These are phyloP conservation scores for Wickerhamomyces chaumierensis DNA, from an alignment of 805 yeast species.

Conservation along the genomic window DNA sequence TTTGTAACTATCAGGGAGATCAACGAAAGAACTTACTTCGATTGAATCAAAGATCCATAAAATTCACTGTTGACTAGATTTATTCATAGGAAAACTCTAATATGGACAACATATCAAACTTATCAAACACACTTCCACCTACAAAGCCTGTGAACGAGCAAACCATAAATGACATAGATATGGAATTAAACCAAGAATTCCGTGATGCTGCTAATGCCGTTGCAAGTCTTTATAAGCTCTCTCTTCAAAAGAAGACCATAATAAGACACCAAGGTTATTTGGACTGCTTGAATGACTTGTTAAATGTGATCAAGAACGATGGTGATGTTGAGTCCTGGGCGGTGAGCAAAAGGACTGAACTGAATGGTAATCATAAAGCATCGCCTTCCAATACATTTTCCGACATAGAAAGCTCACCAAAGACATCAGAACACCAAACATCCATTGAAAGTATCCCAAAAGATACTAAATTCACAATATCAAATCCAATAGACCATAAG, in stretches of 20 bases:
- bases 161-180: constrained; percentile 34
- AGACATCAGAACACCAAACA: not conserved
- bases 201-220: constrained; percentile 64
- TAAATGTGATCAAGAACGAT: constrained; percentile 26
- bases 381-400: too few species aligned
- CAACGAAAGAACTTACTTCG: too few species aligned
- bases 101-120: constrained; percentile 49
- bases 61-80: too few species aligned
- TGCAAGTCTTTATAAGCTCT: constrained; percentile 50
- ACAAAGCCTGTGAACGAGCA: constrained; percentile 36
- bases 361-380: constrained; percentile 12
- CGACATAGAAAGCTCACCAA: too few species aligned
- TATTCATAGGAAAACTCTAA: not conserved
- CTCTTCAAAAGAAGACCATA: constrained; percentile 36
- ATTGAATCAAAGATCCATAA: too few species aligned
- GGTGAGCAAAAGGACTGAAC: constrained; percentile 33
- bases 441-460: not conserved
- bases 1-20: too few species aligned
- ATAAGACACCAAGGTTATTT: constrained; percentile 47
- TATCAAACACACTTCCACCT: constrained; percentile 44
- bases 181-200: constrained; percentile 51
- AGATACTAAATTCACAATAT: not conserved
- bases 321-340: constrained; percentile 43
- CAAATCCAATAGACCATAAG: not conserved
- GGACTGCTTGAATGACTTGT: constrained; percentile 47